phyloP scores from a whole-genome alignment of 2,329 filamentous ascomycete species.

The Xylariaceae sp. region DNA sequence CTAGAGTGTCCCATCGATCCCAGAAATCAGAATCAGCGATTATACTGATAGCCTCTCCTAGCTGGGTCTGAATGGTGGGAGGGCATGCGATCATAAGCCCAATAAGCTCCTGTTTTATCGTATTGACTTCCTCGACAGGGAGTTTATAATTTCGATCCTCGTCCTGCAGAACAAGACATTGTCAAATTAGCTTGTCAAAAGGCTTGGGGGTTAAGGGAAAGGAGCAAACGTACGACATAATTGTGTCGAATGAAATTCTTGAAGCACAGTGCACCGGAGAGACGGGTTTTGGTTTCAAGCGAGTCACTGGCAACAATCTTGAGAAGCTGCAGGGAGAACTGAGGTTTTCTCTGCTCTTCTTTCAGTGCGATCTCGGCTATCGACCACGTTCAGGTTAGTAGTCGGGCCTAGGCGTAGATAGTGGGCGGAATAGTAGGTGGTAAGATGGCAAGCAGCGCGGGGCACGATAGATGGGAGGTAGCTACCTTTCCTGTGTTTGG shows the following conservation, averaged over 20 bases:
- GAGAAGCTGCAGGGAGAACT: conserved; percentile 83
- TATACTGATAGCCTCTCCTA: conserved; percentile 93
- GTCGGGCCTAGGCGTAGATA: background rate
- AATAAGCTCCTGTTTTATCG: conserved; percentile 93
- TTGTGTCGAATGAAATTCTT: conserved; percentile 96
- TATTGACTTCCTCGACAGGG: conserved; percentile 72
- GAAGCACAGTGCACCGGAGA: conserved; percentile 89
- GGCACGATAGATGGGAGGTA: conserved; percentile 15
- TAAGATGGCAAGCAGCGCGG: background rate
- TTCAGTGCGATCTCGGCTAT: conserved; percentile 79
- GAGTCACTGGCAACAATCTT: conserved; percentile 79
- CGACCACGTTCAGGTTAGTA: conserved; percentile 18
- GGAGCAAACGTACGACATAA: conserved; percentile 64
- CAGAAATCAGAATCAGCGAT: conserved; percentile 99
- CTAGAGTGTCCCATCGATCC: conserved; percentile 92
- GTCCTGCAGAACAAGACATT: conserved; percentile 47
- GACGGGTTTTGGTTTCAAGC: conserved; percentile 71
- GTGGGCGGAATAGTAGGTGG: background rate
- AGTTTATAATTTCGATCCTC: conserved; percentile 94
- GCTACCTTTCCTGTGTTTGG: conserved; percentile 82
- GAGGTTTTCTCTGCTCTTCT: conserved; percentile 73
- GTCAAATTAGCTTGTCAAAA: conserved; percentile 1
- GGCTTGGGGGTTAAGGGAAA: background rate
- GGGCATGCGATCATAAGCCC: conserved; percentile 95
- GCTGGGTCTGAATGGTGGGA: conserved; percentile 80